Percentiles rank a stretch among this genome's conserved stretches.
These are phyloP conservation scores for Thalassiosira oceanica DNA, from an alignment of 352 stramenopile genomes.

Conservation along the genomic window DNA sequence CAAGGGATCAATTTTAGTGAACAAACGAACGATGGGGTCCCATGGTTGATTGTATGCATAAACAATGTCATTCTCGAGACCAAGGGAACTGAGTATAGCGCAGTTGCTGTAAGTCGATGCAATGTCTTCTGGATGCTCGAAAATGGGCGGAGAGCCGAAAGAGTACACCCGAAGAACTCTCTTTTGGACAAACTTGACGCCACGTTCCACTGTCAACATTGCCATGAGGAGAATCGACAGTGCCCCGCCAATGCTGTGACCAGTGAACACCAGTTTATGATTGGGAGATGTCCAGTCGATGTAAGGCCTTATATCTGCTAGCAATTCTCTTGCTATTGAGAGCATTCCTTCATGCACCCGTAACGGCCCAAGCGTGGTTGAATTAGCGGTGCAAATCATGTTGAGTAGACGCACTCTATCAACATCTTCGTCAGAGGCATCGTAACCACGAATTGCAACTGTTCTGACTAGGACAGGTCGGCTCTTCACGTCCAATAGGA, in stretches of 20 bases:
- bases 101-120: conserved; percentile 33
- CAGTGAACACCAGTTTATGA: conserved; percentile 76
- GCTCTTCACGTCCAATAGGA: conserved; percentile 13
- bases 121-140: conserved; percentile 25
- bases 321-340: conserved; percentile 59
- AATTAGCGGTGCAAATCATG: conserved; percentile 64
- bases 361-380: conserved; percentile 33
- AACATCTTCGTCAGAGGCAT: conserved; percentile 77
- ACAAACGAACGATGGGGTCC: conserved; percentile 81
- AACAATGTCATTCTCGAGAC: conserved; percentile 60
- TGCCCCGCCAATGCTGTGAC: conserved; percentile 79
- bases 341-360: conserved; percentile 73
- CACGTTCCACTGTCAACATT: conserved; percentile 53
- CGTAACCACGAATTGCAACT: conserved; percentile 79
- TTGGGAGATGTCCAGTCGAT: conserved; percentile 62
- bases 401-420: conserved; percentile 73
- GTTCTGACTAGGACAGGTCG: conserved; percentile 58
- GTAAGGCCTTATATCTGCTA: conserved; percentile 64
- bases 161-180: conserved; percentile 67
- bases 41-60: conserved; percentile 77
- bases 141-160: conserved; percentile 70
- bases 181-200: conserved; percentile 32
- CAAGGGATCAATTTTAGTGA: conserved; percentile 64
- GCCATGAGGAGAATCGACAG: conserved; percentile 67
- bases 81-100: conserved; percentile 61